Percentiles rank a stretch among this genome's conserved stretches.
These are phyloP conservation scores for Saccharomyces pastorianus DNA, from an alignment of 1,139 yeast genomes.

Conservation along the genomic window DNA sequence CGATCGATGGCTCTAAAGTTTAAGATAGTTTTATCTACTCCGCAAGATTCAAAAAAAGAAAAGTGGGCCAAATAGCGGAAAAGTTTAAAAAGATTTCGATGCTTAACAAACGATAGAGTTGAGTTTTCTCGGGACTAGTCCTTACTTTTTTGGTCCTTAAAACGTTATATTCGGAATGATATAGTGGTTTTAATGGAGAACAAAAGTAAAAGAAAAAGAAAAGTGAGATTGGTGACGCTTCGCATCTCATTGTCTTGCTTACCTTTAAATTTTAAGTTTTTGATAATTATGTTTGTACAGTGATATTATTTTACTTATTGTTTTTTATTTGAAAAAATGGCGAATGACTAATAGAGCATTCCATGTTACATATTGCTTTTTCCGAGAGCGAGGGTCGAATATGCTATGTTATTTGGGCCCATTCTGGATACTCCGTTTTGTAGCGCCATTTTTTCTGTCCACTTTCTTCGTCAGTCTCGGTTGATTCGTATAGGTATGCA, in stretches of 20 bases:
- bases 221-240: background rate
- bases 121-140: too few relatives aligned
- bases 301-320: background rate
- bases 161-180: too few relatives aligned
- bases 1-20: too few relatives aligned
- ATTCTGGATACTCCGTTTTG: constrained; percentile 73
- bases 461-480: constrained; percentile 29
- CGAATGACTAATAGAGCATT: too few relatives aligned
- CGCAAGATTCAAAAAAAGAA: too few relatives aligned
- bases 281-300: background rate
- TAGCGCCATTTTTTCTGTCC: constrained; percentile 51
- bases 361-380: background rate
- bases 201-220: background rate
- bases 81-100: too few relatives aligned
- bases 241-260: background rate
- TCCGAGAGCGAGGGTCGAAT: background rate
- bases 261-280: background rate
- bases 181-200: too few relatives aligned
- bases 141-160: too few relatives aligned
- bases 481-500: constrained; percentile 69
- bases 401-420: constrained; percentile 62
- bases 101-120: too few relatives aligned
- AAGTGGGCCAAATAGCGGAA: too few relatives aligned
- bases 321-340: background rate
- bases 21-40: too few relatives aligned